A percentile compares a stretch with the other conserved stretches of the same genome.
Evolutionary conservation across 2,329 filamentous ascomycete genomes (phyloP).

Genomic region (Ophiocordyceps camponoti-rufipedis): DNA sequence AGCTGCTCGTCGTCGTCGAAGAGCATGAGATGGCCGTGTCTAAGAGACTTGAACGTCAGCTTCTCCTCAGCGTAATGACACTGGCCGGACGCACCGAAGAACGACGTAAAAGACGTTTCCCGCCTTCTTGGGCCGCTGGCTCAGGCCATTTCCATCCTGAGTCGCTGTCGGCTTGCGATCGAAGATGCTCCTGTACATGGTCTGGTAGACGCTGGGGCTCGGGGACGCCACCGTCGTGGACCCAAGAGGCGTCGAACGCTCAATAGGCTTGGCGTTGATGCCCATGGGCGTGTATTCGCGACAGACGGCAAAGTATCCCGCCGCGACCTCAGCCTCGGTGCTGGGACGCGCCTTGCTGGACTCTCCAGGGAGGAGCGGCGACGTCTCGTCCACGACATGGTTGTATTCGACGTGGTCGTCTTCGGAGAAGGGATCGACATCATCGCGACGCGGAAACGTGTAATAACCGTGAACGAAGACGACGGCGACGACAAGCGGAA

Average conservation of each 20-base stretch:
- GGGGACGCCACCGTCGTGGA: slow-evolving; percentile 56
- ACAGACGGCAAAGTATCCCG: slow-evolving; percentile 89
- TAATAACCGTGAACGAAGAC: slow-evolving; percentile 51
- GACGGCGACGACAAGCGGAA: slow-evolving; percentile 49
- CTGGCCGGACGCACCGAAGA: slow-evolving; percentile 40
- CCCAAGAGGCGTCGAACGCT: slow-evolving; percentile 65
- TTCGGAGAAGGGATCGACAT: slow-evolving; percentile 10
- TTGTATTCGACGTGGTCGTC: slow-evolving; percentile 19
- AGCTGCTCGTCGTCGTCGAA: slow-evolving; percentile 92
- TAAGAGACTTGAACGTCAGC: slow-evolving; percentile 14
- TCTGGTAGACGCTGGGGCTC: slow-evolving; percentile 90
- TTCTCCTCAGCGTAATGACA: neutral
- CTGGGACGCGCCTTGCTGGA: slow-evolving; percentile 28
- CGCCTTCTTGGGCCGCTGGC: slow-evolving; percentile 41
- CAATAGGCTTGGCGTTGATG: slow-evolving; percentile 81
- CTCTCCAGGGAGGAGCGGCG: slow-evolving; percentile 42
- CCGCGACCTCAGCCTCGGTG: slow-evolving; percentile 59
- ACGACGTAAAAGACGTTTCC: slow-evolving; percentile 91
- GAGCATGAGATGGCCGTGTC: slow-evolving; percentile 90
- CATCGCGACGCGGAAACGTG: slow-evolving; percentile 38
- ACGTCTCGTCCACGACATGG: slow-evolving; percentile 45
- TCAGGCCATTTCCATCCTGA: slow-evolving; percentile 27
- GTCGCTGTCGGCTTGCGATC: slow-evolving; percentile 47
- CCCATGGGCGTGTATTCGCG: slow-evolving; percentile 83
- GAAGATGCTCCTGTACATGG: slow-evolving; percentile 94